Percentiles rank a stretch among this genome's conserved stretches.
Evolutionary conservation across 176 grass and related monocot genomes (phyloP).

Genomic region (Lolium multiflorum): DNA sequence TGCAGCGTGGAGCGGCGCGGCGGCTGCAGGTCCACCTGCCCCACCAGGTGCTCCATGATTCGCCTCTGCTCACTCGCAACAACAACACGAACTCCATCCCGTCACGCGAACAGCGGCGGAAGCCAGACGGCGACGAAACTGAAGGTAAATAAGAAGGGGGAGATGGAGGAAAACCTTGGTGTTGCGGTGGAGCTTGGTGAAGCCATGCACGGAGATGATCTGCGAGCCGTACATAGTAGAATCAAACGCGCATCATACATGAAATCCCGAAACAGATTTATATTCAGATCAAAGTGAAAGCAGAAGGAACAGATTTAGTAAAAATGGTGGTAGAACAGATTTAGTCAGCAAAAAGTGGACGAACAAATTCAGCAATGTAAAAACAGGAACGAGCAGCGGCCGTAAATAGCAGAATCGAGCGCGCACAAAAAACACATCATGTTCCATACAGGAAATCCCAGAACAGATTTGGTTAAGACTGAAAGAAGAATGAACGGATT

Average conservation of each 20-base stretch:
- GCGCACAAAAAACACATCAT: too few relatives aligned
- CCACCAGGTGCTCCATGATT: slow-evolving; percentile 47
- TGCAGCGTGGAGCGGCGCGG: slow-evolving; percentile 56
- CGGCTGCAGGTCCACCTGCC: slow-evolving; percentile 55
- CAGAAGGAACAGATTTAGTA: too few relatives aligned
- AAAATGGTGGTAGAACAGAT: too few relatives aligned
- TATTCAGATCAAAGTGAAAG: not conserved
- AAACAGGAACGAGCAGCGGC: too few relatives aligned
- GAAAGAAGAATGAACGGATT: not conserved
- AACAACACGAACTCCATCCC: slow-evolving; percentile 21
- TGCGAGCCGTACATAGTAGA: slow-evolving; percentile 2
- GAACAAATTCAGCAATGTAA: too few relatives aligned
- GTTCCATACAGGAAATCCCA: too few relatives aligned
- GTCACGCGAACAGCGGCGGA: not conserved
- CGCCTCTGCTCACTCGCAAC: slow-evolving; percentile 17
- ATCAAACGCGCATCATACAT: not conserved
- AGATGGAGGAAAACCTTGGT: slow-evolving; percentile 34
- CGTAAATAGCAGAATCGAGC: too few relatives aligned
- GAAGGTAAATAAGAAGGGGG: not conserved
- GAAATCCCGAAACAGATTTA: not conserved
- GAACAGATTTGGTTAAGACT: not conserved
- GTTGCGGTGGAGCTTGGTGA: slow-evolving; percentile 31
- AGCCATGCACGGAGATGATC: slow-evolving; percentile 68
- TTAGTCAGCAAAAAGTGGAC: too few relatives aligned
- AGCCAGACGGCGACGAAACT: not conserved